phyloP scores from a whole-genome alignment of 352 stramenopile species.

The Phytophthora vignae region DNA sequence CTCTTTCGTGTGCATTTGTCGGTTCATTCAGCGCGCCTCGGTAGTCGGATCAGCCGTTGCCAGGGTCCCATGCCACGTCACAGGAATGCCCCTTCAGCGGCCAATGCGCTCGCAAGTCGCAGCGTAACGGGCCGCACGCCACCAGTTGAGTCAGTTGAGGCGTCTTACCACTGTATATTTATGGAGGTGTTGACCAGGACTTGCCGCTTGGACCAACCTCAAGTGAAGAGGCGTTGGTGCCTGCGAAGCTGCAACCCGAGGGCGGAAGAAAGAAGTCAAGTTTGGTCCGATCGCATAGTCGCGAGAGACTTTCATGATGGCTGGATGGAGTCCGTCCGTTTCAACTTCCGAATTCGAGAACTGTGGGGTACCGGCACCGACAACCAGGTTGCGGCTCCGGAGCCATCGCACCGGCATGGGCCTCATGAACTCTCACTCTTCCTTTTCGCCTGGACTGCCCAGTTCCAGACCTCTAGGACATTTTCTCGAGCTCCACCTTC shows the following conservation, averaged over 20 bases:
- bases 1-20: conserved; percentile 5
- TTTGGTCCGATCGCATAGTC: conserved; percentile 16
- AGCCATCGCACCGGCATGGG: background rate
- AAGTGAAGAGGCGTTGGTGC: conserved; percentile 22
- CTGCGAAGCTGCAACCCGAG: conserved; percentile 29
- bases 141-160: conserved; percentile 13
- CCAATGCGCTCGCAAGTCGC: background rate
- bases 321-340: conserved; percentile 30
- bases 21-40: conserved; percentile 6
- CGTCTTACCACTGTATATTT: conserved; percentile 13
- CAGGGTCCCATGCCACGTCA: conserved; percentile 31
- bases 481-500: conserved; percentile 1
- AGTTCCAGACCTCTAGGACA: conserved; percentile 8
- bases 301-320: conserved; percentile 21
- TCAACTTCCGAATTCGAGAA: conserved; percentile 10
- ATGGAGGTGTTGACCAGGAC: background rate
- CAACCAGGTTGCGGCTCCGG: background rate
- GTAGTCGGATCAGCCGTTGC: background rate
- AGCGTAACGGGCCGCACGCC: conserved; percentile 17
- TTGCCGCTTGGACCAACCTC: conserved; percentile 4
- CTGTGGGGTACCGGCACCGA: background rate
- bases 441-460: conserved; percentile 21
- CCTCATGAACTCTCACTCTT: conserved; percentile 23
- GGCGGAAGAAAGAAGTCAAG: conserved; percentile 12
- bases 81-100: conserved; percentile 10